Percentiles rank a stretch among this genome's conserved stretches.
Evolutionary conservation across 148 eudicot species (phyloP).

Genomic region (Hydrangea macrophylla): DNA sequence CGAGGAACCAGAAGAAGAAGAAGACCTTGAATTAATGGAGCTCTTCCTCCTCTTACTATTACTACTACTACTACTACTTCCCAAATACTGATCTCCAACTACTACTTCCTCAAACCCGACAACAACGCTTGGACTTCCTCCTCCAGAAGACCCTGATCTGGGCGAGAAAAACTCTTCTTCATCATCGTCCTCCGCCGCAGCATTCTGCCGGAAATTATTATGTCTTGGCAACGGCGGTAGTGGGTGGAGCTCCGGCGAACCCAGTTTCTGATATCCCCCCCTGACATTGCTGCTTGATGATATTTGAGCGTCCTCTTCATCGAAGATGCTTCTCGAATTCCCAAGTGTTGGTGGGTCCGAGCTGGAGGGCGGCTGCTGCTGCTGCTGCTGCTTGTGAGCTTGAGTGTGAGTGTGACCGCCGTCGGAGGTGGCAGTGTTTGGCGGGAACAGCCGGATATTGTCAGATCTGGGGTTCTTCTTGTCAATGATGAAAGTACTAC

Average conservation of each 20-base stretch:
- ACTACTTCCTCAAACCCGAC: neutral
- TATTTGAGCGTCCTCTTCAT: neutral
- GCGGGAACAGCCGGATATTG: constrained; percentile 37
- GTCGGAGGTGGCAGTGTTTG: constrained; percentile 42
- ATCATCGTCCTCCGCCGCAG: constrained; percentile 15
- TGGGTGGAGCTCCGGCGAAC: constrained; percentile 81
- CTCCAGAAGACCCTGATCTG: constrained; percentile 27
- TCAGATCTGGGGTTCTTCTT: constrained; percentile 16
- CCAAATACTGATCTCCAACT: constrained; percentile 16
- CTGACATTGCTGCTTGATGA: constrained; percentile 7
- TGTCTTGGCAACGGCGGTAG: constrained; percentile 69
- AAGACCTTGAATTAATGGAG: constrained; percentile 27
- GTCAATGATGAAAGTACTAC: constrained; percentile 1
- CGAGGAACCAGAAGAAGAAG: constrained; percentile 26
- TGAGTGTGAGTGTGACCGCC: too few species aligned
- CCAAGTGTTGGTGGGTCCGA: constrained; percentile 56
- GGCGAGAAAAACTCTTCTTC: constrained; percentile 67
- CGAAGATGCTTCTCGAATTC: constrained; percentile 25
- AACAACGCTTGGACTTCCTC: constrained; percentile 12
- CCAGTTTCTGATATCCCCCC: constrained; percentile 26
- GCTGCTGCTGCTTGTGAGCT: too few species aligned
- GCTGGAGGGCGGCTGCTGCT: too few species aligned
- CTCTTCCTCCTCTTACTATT: too few species aligned
- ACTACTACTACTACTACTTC: too few species aligned
- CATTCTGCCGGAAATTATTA: constrained; percentile 10